Evolutionary conservation across 805 yeast genomes (phyloP).

Genomic region (Pichia manshurica): DNA sequence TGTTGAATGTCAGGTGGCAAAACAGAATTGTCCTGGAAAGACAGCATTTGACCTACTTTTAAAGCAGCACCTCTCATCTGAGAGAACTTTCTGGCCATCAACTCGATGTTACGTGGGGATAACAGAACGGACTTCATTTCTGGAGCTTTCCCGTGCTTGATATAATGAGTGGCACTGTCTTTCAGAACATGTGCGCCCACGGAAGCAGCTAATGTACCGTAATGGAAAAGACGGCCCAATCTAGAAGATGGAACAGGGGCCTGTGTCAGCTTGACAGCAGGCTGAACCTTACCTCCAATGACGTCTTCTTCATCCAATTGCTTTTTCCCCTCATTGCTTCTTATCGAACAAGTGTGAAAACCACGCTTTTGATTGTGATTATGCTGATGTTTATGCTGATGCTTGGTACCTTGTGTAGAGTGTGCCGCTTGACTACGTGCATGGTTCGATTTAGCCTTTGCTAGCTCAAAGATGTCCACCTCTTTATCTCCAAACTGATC

Average conservation of each 20-base stretch:
- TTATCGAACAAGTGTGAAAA: constrained; percentile 10
- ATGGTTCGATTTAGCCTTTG: constrained; percentile 27
- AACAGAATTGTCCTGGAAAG: constrained; percentile 85
- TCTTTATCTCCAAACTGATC: constrained; percentile 12
- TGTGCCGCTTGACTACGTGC: constrained; percentile 9
- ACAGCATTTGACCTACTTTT: constrained; percentile 93
- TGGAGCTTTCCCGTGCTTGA: constrained; percentile 40
- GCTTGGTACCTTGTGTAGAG: not conserved
- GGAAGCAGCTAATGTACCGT: constrained; percentile 88
- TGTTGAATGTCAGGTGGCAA: constrained; percentile 81
- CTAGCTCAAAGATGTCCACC: constrained; percentile 30
- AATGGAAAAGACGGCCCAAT: constrained; percentile 85
- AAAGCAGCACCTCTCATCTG: constrained; percentile 99
- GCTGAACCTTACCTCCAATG: constrained; percentile 31
- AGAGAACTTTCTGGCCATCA: constrained; percentile 81
- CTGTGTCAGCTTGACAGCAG: constrained; percentile 45
- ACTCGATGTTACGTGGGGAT: constrained; percentile 77
- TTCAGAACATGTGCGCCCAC: constrained; percentile 79
- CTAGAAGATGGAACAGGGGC: constrained; percentile 84
- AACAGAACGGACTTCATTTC: constrained; percentile 56
- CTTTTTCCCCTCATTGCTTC: constrained; percentile 2
- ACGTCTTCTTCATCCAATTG: constrained; percentile 7
- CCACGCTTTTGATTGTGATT: constrained; percentile 11
- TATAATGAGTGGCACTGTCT: constrained; percentile 67
- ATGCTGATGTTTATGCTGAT: constrained; percentile 2